A percentile compares a stretch with the other conserved stretches of the same genome.
phyloP scores from a whole-genome alignment of 345 rosid genomes.

The Euclidium syriacum region DNA sequence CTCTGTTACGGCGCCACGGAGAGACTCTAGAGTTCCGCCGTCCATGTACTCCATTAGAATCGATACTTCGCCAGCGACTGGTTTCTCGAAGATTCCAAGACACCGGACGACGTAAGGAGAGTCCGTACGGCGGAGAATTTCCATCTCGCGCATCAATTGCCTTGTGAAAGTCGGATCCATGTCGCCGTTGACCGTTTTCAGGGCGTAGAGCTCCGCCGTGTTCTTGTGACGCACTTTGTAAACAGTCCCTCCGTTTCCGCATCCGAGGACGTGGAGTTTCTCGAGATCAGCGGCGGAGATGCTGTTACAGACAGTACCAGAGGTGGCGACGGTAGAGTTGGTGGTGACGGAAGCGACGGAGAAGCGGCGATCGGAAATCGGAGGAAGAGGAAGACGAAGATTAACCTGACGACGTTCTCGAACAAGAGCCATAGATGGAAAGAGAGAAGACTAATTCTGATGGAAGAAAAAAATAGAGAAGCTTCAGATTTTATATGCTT shows the following conservation, averaged over 20 bases:
- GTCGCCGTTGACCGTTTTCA: conserved; percentile 60
- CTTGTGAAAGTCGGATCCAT: conserved; percentile 52
- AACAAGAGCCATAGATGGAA: conserved; percentile 48
- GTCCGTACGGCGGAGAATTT: conserved; percentile 75
- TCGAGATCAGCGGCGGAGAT: conserved; percentile 51
- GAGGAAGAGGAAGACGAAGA: conserved; percentile 75
- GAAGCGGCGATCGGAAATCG: conserved; percentile 19
- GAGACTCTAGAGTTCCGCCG: conserved; percentile 55
- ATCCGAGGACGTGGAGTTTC: conserved; percentile 61
- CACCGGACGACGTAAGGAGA: conserved; percentile 59
- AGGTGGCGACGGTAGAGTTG: background rate
- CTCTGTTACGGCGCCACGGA: conserved; percentile 55
- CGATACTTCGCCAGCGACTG: conserved; percentile 53
- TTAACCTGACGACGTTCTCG: conserved; percentile 80
- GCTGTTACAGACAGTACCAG: conserved; percentile 2
- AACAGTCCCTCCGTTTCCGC: conserved; percentile 83
- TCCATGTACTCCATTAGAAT: conserved; percentile 87
- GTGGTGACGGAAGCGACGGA: background rate
- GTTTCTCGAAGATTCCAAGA: conserved; percentile 54
- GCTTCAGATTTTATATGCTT: conserved; percentile 3
- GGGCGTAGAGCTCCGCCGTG: conserved; percentile 54
- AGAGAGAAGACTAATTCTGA: background rate
- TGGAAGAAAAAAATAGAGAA: background rate
- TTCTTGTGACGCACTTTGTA: conserved; percentile 63
- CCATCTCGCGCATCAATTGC: conserved; percentile 64